Conservation (phyloP, 2,329 filamentous ascomycete species). For the Arthrinium puccinioides region DNA sequence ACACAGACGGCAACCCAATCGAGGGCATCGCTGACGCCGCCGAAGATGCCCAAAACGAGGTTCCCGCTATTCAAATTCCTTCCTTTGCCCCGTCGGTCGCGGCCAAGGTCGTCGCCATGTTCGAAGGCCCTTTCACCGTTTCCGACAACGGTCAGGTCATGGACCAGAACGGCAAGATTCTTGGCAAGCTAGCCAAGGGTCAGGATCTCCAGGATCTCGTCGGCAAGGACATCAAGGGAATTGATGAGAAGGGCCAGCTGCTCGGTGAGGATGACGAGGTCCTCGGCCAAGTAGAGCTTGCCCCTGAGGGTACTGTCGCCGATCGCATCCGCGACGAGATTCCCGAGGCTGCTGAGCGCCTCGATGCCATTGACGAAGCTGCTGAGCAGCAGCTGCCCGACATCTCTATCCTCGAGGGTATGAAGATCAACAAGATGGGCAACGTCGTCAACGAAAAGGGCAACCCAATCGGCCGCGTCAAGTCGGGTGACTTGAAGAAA, state of each 20-base stretch:
- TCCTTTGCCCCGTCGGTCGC: constrained; percentile 23
- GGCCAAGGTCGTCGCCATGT: constrained; percentile 24
- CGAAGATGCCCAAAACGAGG: constrained; percentile 29
- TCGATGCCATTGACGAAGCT: constrained; percentile 20
- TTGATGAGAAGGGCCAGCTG: constrained; percentile 59
- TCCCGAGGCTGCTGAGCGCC: constrained; percentile 20
- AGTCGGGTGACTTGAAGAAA: constrained; percentile 31
- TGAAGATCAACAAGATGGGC: constrained; percentile 35
- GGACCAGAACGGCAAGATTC: constrained; percentile 35
- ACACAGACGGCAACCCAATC: constrained; percentile 23
- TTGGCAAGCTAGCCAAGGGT: constrained; percentile 22
- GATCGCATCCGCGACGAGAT: constrained; percentile 24
- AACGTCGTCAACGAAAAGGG: constrained; percentile 37
- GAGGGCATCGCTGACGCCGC: constrained; percentile 4
- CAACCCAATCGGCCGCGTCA: constrained; percentile 34
- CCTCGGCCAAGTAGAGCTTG: constrained; percentile 50
- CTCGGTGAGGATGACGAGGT: constrained; percentile 59
- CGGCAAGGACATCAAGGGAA: constrained; percentile 60
- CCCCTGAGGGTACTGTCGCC: constrained; percentile 34
- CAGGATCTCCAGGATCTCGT: constrained; percentile 22
- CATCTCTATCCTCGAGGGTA: constrained; percentile 28
- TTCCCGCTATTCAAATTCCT: constrained; percentile 23
- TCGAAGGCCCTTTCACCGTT: constrained; percentile 30
- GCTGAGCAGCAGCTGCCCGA: constrained; percentile 16
- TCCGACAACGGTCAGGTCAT: constrained; percentile 38